phyloP scores from a whole-genome alignment of 2,329 filamentous ascomycete genomes.

The Teratosphaeria zuluensis region DNA sequence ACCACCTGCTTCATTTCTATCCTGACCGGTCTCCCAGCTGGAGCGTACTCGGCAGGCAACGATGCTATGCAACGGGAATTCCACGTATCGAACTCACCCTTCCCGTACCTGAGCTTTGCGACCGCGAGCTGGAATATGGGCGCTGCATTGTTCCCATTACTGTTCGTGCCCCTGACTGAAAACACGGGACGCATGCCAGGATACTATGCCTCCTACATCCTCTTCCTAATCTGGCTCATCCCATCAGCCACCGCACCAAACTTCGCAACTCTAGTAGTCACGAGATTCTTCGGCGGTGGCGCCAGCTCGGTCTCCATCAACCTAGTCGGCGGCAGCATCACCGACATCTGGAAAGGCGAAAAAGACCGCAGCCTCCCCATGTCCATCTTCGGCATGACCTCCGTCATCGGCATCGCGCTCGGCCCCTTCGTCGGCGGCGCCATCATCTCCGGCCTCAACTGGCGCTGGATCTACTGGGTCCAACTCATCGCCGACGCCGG shows the following conservation, averaged over 20 bases:
- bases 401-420: slow-evolving; percentile 23
- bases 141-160: slow-evolving; percentile 20
- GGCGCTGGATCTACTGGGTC: slow-evolving; percentile 85
- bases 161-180: slow-evolving; percentile 24
- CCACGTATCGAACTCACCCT: slow-evolving; percentile 15
- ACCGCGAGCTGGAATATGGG: slow-evolving; percentile 25
- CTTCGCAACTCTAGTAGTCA: slow-evolving; percentile 18
- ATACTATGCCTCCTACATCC: slow-evolving; percentile 19
- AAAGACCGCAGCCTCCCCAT: slow-evolving; percentile 21
- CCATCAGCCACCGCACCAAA: slow-evolving; percentile 20
- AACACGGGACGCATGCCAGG: slow-evolving; percentile 19
- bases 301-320: slow-evolving; percentile 21
- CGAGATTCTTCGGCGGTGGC: slow-evolving; percentile 23
- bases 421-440: slow-evolving; percentile 25
- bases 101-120: slow-evolving; percentile 23
- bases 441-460: slow-evolving; percentile 37
- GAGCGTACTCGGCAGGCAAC: slow-evolving; percentile 20
- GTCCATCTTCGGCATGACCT: slow-evolving; percentile 21
- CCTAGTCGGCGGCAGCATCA: slow-evolving; percentile 19
- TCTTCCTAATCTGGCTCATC: slow-evolving; percentile 22
- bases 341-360: slow-evolving; percentile 24
- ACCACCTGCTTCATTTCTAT: slow-evolving; percentile 17
- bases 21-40: slow-evolving; percentile 19
- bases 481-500: slow-evolving; percentile 63
- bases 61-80: slow-evolving; percentile 15